Evolutionary conservation across 768 basidiomycete genomes (phyloP).

Genomic region (Mycena polygramma): DNA sequence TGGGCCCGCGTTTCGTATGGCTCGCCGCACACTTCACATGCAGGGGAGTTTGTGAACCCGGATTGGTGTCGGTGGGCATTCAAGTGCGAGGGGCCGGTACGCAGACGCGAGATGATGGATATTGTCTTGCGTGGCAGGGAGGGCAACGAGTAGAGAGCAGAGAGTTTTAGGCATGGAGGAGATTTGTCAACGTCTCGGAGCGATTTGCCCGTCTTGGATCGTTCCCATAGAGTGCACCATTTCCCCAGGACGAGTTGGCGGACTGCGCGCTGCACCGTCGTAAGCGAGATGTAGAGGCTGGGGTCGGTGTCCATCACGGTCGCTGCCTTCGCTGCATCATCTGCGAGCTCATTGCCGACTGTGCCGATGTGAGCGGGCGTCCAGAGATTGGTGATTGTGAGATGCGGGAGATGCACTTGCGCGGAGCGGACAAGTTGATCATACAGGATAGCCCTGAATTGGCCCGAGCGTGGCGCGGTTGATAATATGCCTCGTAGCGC

Average conservation of each 20-base stretch:
- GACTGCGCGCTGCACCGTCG: neutral
- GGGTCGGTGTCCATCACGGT: neutral
- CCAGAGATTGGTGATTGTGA: neutral
- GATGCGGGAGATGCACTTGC: neutral
- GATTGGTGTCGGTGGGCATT: neutral
- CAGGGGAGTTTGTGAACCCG: neutral
- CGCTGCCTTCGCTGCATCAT: neutral
- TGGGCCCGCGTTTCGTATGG: neutral
- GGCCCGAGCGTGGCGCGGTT: neutral
- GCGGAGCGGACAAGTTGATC: neutral
- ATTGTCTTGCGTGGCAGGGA: neutral
- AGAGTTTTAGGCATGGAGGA: neutral
- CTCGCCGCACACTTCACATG: neutral
- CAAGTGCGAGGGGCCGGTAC: neutral
- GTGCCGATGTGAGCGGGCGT: neutral
- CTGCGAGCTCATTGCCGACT: neutral
- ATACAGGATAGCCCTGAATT: neutral
- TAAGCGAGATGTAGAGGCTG: neutral
- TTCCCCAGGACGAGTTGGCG: neutral
- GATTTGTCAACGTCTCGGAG: neutral
- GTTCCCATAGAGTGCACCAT: neutral
- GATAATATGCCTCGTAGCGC: neutral
- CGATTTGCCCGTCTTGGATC: neutral
- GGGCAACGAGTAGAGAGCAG: neutral
- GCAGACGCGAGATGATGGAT: neutral